phyloP scores from a whole-genome alignment of 2,329 filamentous ascomycete genomes.

The Cytospora paraplurivora region DNA sequence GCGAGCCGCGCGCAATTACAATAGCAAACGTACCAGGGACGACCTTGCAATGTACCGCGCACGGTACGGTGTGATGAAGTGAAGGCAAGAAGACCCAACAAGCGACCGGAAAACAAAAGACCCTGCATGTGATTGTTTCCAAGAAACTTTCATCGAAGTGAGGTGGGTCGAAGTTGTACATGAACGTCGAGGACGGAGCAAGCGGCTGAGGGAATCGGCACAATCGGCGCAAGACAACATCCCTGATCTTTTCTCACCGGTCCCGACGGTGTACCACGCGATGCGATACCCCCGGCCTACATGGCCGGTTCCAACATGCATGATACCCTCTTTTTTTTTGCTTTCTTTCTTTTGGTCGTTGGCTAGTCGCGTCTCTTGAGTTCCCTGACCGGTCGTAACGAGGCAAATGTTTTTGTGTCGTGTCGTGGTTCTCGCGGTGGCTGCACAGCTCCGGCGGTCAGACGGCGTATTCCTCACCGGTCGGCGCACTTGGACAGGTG shows the following conservation, averaged over 20 bases:
- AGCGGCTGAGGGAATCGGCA: conserved; percentile 8
- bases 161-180: conserved; percentile 6
- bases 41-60: conserved; percentile 19
- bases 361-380: not conserved
- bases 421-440: not conserved
- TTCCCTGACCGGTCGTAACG: not conserved
- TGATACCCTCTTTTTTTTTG: not conserved
- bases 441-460: conserved; percentile 20
- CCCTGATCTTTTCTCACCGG: not conserved
- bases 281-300: not conserved
- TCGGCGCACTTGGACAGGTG: conserved; percentile 5
- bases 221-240: conserved; percentile 1
- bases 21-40: conserved; percentile 3
- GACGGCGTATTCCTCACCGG: conserved; percentile 5
- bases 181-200: not conserved
- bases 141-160: not conserved
- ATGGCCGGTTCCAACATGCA: not conserved
- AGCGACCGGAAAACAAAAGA: conserved; percentile 7
- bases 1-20: not conserved
- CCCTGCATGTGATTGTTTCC: not conserved
- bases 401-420: not conserved
- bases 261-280: not conserved
- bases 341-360: not conserved
- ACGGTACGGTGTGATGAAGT: conserved; percentile 16
- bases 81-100: not conserved